A percentile compares a stretch with the other conserved stretches of the same genome.
Conservation (phyloP, 2,329 filamentous ascomycete genomes). For the Epichloe gansuensis region DNA sequence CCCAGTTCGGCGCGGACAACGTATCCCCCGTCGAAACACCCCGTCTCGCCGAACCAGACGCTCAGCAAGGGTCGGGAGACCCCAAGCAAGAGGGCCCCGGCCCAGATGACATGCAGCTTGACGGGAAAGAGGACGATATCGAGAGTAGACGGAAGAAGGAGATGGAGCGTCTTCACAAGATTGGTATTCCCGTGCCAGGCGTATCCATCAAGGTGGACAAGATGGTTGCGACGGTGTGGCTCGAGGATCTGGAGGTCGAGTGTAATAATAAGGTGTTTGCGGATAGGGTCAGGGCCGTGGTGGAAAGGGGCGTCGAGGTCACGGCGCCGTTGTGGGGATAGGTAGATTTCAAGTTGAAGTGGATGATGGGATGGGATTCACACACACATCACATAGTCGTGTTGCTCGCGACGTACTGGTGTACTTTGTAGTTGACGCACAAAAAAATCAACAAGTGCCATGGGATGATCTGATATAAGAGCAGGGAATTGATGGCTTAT, state of each 20-base stretch:
- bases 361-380: too few species aligned
- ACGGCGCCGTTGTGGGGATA: constrained; percentile 59
- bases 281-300: constrained; percentile 76
- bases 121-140: constrained; percentile 22
- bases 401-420: too few species aligned
- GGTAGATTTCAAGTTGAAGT: too few species aligned
- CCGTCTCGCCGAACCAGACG: background rate
- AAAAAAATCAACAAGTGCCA: background rate
- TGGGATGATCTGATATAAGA: too few species aligned
- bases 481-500: too few species aligned
- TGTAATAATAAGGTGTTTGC: constrained; percentile 65
- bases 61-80: background rate
- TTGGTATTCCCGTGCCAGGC: constrained; percentile 85
- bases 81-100: constrained; percentile 2
- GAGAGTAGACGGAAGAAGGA: constrained; percentile 52
- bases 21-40: constrained; percentile 63
- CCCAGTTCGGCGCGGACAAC: constrained; percentile 80
- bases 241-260: constrained; percentile 85
- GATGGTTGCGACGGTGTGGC: constrained; percentile 76
- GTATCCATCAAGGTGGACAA: constrained; percentile 80
- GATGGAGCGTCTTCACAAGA: constrained; percentile 62
- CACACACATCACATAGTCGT: too few species aligned
- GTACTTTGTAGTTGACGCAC: background rate
- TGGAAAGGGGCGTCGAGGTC: constrained; percentile 80
- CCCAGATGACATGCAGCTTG: constrained; percentile 9